Evolutionary conservation across 192 early-diverging fungal species (phyloP).

Genomic region (Linnemannia hyalina): DNA sequence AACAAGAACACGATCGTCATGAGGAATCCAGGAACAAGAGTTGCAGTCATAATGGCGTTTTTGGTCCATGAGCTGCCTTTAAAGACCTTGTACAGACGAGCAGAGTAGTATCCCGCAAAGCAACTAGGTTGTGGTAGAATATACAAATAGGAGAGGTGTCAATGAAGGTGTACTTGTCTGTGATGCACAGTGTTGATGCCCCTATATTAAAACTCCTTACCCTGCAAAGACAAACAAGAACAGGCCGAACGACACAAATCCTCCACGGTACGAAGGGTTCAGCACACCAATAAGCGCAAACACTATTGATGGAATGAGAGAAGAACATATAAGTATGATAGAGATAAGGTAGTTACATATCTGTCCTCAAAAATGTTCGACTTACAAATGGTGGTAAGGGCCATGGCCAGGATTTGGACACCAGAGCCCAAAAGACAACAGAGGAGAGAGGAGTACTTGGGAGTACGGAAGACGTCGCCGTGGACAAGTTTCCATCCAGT

Average conservation of each 20-base stretch:
- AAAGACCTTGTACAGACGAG: slow-evolving; percentile 75
- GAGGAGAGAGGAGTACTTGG: slow-evolving; percentile 69
- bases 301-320: slow-evolving; percentile 17
- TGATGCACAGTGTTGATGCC: not conserved
- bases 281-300: slow-evolving; percentile 67
- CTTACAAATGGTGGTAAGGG: slow-evolving; percentile 58
- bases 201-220: slow-evolving; percentile 3
- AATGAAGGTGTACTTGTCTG: not conserved
- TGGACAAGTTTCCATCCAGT: slow-evolving; percentile 82
- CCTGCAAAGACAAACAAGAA: slow-evolving; percentile 65
- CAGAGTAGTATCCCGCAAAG: slow-evolving; percentile 74
- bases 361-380: not conserved
- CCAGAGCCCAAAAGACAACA: slow-evolving; percentile 78
- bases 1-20: slow-evolving; percentile 75
- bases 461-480: slow-evolving; percentile 81
- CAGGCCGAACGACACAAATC: slow-evolving; percentile 65
- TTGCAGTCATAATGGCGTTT: slow-evolving; percentile 72
- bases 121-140: slow-evolving; percentile 22
- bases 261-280: slow-evolving; percentile 73
- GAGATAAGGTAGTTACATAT: not conserved
- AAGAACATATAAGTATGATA: not conserved
- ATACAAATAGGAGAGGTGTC: not conserved
- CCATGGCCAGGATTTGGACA: slow-evolving; percentile 72
- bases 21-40: slow-evolving; percentile 66
- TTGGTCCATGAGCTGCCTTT: slow-evolving; percentile 74